These are phyloP conservation scores for Escallonia herrerae DNA, from an alignment of 129 eudicot species.

Conservation along the genomic window DNA sequence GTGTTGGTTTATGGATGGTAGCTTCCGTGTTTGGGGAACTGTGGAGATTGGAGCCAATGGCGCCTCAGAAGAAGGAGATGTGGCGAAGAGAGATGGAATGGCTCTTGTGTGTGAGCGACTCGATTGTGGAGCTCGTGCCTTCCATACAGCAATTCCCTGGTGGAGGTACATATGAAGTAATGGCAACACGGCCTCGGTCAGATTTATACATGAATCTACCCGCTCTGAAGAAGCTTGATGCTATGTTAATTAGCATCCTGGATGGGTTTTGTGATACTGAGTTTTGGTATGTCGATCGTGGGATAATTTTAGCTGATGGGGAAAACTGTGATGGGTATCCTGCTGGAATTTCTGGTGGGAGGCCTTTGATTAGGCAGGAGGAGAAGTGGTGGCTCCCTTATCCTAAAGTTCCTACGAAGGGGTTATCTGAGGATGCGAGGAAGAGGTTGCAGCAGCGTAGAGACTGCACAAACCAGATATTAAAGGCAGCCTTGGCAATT, in stretches of 20 bases:
- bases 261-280: conserved; percentile 70
- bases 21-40: conserved; percentile 91
- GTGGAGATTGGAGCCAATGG: conserved; percentile 97
- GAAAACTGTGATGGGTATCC: conserved; percentile 47
- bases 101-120: conserved; percentile 73
- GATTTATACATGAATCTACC: conserved; percentile 78
- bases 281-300: conserved; percentile 82
- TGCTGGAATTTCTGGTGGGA: conserved; percentile 28
- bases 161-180: conserved; percentile 82
- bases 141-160: conserved; percentile 66
- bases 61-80: conserved; percentile 70
- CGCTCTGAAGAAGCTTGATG: conserved; percentile 88
- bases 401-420: conserved; percentile 82
- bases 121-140: conserved; percentile 87
- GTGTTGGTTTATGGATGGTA: conserved; percentile 17
- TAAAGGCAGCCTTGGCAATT: conserved; percentile 90
- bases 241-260: conserved; percentile 68
- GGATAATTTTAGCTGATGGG: conserved; percentile 41
- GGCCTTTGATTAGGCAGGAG: conserved; percentile 91
- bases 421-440: conserved; percentile 78
- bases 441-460: conserved; percentile 78
- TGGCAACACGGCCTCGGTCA: conserved; percentile 81
- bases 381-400: conserved; percentile 99
- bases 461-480: conserved; percentile 91
- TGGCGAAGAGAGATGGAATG: conserved; percentile 97